phyloP scores from a whole-genome alignment of 2,329 filamentous ascomycete species.

The Catunica adiposa region DNA sequence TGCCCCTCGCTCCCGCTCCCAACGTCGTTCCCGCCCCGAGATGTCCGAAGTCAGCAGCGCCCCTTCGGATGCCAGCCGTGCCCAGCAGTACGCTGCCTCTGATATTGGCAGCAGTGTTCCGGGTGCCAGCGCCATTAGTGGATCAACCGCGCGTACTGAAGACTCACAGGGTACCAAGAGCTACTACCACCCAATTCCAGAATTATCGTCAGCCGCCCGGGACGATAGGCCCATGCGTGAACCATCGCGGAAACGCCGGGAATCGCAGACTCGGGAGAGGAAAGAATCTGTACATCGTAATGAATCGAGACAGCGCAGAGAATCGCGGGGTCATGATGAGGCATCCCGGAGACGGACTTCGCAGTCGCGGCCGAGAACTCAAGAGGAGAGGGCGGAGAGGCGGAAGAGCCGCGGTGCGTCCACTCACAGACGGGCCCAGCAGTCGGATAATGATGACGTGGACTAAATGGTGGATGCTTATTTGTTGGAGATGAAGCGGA shows the following conservation, averaged over 20 bases:
- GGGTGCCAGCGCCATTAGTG: conserved; percentile 13
- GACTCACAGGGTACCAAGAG: conserved; percentile 41
- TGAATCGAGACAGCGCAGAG: not conserved
- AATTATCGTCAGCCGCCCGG: conserved; percentile 24
- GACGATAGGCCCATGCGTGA: conserved; percentile 11
- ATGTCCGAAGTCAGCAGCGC: conserved; percentile 18
- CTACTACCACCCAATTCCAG: conserved; percentile 39
- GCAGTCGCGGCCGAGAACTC: conserved; percentile 14
- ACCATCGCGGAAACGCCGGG: conserved; percentile 5
- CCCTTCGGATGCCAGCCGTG: not conserved
- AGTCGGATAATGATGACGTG: conserved; percentile 8
- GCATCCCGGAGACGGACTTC: conserved; percentile 3
- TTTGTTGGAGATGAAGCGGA: not conserved
- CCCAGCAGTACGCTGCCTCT: not conserved
- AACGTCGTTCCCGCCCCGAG: conserved; percentile 19
- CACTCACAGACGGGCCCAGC: conserved; percentile 8
- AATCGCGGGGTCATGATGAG: conserved; percentile 3
- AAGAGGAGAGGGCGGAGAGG: conserved; percentile 22
- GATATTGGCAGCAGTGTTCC: conserved; percentile 4
- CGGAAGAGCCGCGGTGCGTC: conserved; percentile 17
- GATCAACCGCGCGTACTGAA: conserved; percentile 16
- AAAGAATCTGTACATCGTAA: not conserved
- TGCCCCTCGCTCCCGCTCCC: conserved; percentile 15
- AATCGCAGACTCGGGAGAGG: conserved; percentile 2
- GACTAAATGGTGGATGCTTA: not conserved